These are phyloP conservation scores for Gracilaria gracilis DNA, from an alignment of 23 red algal genomes.

Conservation along the genomic window DNA sequence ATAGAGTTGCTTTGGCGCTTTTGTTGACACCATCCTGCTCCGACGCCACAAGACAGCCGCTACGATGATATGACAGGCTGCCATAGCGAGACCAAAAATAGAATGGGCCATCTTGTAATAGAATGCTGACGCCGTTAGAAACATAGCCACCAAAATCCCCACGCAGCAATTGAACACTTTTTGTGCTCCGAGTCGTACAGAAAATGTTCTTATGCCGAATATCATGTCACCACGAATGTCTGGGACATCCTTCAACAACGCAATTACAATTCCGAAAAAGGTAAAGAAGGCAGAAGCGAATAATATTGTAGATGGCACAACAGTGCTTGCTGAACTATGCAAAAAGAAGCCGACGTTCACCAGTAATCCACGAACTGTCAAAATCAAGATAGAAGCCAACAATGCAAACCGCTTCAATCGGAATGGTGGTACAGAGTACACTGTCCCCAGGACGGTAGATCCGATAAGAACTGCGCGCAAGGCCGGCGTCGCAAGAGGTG, in stretches of 20 bases:
- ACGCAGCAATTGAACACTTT: conserved; percentile 62
- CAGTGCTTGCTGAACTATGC: conserved; percentile 21
- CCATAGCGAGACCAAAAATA: conserved; percentile 17
- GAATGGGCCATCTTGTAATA: conserved; percentile 58
- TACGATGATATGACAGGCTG: conserved; percentile 56
- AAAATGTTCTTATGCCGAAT: conserved; percentile 76
- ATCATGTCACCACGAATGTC: conserved; percentile 85
- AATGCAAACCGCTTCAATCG: conserved; percentile 93
- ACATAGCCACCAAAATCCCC: conserved; percentile 65
- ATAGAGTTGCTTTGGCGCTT: conserved; percentile 57
- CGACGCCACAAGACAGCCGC: conserved; percentile 57
- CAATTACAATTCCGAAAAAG: conserved; percentile 87
- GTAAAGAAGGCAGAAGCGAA: conserved; percentile 83
- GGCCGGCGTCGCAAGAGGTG: conserved; percentile 65
- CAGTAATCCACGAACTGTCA: conserved; percentile 83
- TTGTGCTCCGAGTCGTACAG: conserved; percentile 74
- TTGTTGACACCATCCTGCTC: conserved; percentile 15
- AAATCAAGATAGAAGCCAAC: conserved; percentile 79
- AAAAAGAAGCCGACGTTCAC: conserved; percentile 93
- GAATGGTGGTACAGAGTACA: conserved; percentile 90
- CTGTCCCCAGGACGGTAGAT: conserved; percentile 73
- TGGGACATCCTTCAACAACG: conserved; percentile 94
- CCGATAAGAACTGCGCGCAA: conserved; percentile 72
- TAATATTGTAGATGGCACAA: conserved; percentile 43
- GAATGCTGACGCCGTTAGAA: conserved; percentile 58